phyloP scores from a whole-genome alignment of 805 yeast species.

The Cyberlindnera galapagoensis region DNA sequence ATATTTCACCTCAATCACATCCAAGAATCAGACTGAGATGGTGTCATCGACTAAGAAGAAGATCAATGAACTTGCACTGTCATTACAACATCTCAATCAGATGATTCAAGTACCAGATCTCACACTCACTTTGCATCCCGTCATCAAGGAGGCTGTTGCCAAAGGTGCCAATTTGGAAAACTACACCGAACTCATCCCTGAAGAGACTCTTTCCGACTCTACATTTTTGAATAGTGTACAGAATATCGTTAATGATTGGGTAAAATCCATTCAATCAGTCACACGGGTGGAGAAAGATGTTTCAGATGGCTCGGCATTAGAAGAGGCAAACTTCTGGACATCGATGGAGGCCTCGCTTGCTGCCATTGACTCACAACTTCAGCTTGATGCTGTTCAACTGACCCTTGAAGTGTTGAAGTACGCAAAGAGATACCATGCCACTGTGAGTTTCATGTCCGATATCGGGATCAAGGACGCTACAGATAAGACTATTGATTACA shows the following conservation, averaged over 20 bases:
- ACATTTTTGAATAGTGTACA: constrained; percentile 64
- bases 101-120: constrained; percentile 66
- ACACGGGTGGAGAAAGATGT: constrained; percentile 49
- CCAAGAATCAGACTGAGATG: constrained; percentile 25
- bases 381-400: constrained; percentile 43
- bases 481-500: constrained; percentile 45
- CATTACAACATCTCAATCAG: constrained; percentile 63
- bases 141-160: constrained; percentile 34
- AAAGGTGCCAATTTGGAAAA: constrained; percentile 26
- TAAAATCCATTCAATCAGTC: constrained; percentile 50
- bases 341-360: constrained; percentile 57
- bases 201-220: constrained; percentile 40
- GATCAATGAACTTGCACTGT: constrained; percentile 59
- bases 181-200: constrained; percentile 26
- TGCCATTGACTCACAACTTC: constrained; percentile 52
- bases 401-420: constrained; percentile 56
- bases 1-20: constrained; percentile 49
- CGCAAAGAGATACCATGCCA: constrained; percentile 76
- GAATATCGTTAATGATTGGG: constrained; percentile 66
- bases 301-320: constrained; percentile 46
- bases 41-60: constrained; percentile 49
- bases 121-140: constrained; percentile 42
- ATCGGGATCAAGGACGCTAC: constrained; percentile 56
- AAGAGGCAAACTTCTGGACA: constrained; percentile 76
- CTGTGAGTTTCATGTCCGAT: constrained; percentile 66